A percentile compares a stretch with the other conserved stretches of the same genome.
These are phyloP conservation scores for Wickerhamiella vanderwaltii DNA, from an alignment of 805 yeast species.

Conservation along the genomic window DNA sequence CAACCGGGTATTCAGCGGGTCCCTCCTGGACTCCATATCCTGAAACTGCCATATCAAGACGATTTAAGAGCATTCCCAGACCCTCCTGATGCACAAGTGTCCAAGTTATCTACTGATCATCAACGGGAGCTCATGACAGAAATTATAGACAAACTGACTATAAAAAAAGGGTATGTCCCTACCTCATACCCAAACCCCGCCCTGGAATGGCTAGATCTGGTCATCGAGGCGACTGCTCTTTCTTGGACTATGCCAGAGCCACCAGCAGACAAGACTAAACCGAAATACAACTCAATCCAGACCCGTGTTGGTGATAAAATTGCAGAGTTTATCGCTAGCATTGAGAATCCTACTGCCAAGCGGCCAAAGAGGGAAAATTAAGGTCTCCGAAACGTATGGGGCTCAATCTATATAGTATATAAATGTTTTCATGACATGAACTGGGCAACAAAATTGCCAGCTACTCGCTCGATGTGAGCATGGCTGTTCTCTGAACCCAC, in stretches of 20 bases:
- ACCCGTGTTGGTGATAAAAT: slow-evolving; percentile 19
- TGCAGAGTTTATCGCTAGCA: background rate
- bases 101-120: slow-evolving; percentile 15
- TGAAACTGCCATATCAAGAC: slow-evolving; percentile 60
- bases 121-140: slow-evolving; percentile 6
- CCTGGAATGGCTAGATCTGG: slow-evolving; percentile 42
- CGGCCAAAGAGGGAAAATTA: no score
- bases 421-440: no score
- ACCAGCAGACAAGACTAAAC: slow-evolving; percentile 20
- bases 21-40: slow-evolving; percentile 64
- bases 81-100: slow-evolving; percentile 10
- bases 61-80: slow-evolving; percentile 59
- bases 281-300: slow-evolving; percentile 22
- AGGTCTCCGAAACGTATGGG: no score
- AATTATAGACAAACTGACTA: slow-evolving; percentile 29
- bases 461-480: no score
- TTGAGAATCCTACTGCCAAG: no score
- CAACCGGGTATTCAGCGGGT: slow-evolving; percentile 22
- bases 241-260: slow-evolving; percentile 37
- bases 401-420: no score
- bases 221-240: slow-evolving; percentile 51
- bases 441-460: no score
- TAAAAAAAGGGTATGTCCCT: slow-evolving; percentile 43
- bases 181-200: slow-evolving; percentile 30
- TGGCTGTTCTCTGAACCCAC: no score